These are phyloP conservation scores for Podospora pseudocomata DNA, from an alignment of 495 filamentous ascomycete genomes.

Conservation along the genomic window DNA sequence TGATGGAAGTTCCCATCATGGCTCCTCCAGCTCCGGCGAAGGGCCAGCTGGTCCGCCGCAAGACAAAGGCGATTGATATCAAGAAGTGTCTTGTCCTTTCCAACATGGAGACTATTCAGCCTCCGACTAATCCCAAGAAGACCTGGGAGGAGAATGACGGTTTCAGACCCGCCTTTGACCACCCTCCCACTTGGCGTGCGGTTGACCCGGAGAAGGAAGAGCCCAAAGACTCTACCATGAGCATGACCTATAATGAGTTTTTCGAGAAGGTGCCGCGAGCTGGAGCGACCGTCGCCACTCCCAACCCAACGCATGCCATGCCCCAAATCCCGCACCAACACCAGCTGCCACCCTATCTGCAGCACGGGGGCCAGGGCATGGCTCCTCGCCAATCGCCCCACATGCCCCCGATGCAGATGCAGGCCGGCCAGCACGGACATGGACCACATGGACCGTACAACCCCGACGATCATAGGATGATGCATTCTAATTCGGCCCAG, in stretches of 20 bases:
- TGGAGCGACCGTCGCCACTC: conserved; percentile 60
- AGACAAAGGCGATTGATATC: conserved; percentile 59
- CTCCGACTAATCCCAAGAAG: conserved; percentile 54
- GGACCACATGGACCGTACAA: conserved; percentile 58
- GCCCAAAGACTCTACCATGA: conserved; percentile 56
- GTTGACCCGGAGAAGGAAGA: conserved; percentile 53
- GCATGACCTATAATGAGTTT: conserved; percentile 64
- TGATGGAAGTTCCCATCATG: conserved; percentile 42
- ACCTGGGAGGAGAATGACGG: conserved; percentile 66
- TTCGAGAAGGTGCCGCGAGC: conserved; percentile 61
- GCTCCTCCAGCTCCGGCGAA: conserved; percentile 51
- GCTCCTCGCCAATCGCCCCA: conserved; percentile 59
- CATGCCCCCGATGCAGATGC: conserved; percentile 62
- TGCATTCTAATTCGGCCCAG: conserved; percentile 73
- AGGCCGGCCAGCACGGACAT: conserved; percentile 59
- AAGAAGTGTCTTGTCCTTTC: conserved; percentile 56
- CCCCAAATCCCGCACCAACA: conserved; percentile 70
- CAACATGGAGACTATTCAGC: conserved; percentile 70
- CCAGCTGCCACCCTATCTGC: conserved; percentile 67
- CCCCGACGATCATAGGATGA: conserved; percentile 81
- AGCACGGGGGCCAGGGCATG: conserved; percentile 44
- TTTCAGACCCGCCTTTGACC: conserved; percentile 72
- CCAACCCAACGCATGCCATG: conserved; percentile 54
- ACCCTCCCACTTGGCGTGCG: conserved; percentile 72
- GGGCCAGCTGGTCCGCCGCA: conserved; percentile 50